Percentiles rank a stretch among this genome's conserved stretches.
Evolutionary conservation across 768 basidiomycete genomes (phyloP).

Genomic region (Gymnopilus dilepis): DNA sequence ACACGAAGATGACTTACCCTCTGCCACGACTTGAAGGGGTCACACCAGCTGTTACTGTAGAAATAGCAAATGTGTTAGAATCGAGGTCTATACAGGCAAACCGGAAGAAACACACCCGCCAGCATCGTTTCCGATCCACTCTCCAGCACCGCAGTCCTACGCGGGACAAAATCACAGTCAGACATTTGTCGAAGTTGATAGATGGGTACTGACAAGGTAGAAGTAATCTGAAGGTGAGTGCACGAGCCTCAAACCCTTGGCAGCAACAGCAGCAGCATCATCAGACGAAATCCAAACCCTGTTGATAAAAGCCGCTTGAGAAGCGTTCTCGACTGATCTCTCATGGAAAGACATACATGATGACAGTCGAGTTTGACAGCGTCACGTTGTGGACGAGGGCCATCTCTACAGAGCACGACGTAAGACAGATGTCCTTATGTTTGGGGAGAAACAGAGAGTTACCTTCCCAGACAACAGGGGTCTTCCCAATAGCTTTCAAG

Average conservation of each 20-base stretch:
- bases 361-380: constrained; percentile 55
- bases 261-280: constrained; percentile 62
- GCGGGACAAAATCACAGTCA: background rate
- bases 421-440: constrained; percentile 28
- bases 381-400: constrained; percentile 58
- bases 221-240: constrained; percentile 79
- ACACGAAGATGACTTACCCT: constrained; percentile 44
- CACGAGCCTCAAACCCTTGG: constrained; percentile 64
- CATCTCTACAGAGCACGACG: constrained; percentile 61
- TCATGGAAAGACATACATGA: constrained; percentile 47
- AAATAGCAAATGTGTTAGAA: background rate
- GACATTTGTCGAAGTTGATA: background rate
- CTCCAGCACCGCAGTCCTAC: constrained; percentile 74
- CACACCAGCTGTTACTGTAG: constrained; percentile 69
- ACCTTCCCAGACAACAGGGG: constrained; percentile 86
- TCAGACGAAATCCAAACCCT: constrained; percentile 78
- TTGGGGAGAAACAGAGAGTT: constrained; percentile 9
- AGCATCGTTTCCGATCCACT: constrained; percentile 63
- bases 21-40: constrained; percentile 84
- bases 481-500: constrained; percentile 63
- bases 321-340: background rate
- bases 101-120: constrained; percentile 35
- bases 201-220: constrained; percentile 57
- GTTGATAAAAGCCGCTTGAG: background rate
- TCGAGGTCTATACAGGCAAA: background rate